Base-by-base conservation (phyloP, 2,329 filamentous ascomycete species). In the Colletotrichum sp. region DNA sequence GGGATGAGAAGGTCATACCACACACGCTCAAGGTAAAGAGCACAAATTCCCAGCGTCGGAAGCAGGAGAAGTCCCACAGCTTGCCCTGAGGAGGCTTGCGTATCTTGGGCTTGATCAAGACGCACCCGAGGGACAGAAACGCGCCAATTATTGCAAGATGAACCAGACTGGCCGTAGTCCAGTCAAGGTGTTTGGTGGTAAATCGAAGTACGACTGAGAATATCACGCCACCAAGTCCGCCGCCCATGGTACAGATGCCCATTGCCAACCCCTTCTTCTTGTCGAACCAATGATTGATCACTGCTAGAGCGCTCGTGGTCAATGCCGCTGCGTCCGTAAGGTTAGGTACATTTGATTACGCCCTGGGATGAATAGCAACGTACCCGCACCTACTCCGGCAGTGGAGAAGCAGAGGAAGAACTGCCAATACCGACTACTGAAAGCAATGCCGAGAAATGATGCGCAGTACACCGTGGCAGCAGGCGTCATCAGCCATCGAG, bases 211-310 rank as follows among this genome's bases (percentile, higher is more conserved):
- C 63, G 8, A 83, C 73, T 3, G 81, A 81, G 77, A 82, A 81
- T 57, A 82, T 77, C 18, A 83, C 79, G n/a, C 82, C 82, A n/a
- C 81, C 81, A 4, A 82, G 67, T 6, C 80, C 80, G 8, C 80
- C 78, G 2, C 82, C 81, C 28, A 80, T 69, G 24, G 80, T 79
- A 63, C 81, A 79, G 57, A 80, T 77, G 5, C 80, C 82, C 16
- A 78, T 79, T 1, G 80, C 80, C 16, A 82, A 34, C 5, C 74
- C 79, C 38, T 77, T 71, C 26, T 74, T 72, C 4, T 32, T 26
- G 16, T 72, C 48, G 71, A 82, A 81, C 80, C 80, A 82, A 60
- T 82, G 81, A 73, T 78, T 78, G 12, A 80, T 77, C 3, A 81
- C 78, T 8, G 75, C 78, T 67, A 82, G 80, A 2, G 80, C 80